phyloP scores from a whole-genome alignment of 1,284 basidiomycete species.

The Ceratobasidium sp. region DNA sequence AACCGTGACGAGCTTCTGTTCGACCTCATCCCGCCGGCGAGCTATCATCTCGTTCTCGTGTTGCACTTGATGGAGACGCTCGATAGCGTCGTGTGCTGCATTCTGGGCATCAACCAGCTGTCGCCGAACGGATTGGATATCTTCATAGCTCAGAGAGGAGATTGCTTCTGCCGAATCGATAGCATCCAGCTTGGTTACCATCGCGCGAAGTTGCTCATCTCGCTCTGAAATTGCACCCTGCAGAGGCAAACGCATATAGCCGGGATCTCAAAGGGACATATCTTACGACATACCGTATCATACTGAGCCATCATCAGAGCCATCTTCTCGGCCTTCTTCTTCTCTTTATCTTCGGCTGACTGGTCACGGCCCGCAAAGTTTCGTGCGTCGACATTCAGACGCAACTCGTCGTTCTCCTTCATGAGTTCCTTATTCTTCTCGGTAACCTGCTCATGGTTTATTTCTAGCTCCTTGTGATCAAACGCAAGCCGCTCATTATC shows the following conservation, averaged over 20 bases:
- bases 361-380: conserved; percentile 80
- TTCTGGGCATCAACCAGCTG: conserved; percentile 90
- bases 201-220: conserved; percentile 85
- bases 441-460: conserved; percentile 94
- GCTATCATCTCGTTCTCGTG: conserved; percentile 90
- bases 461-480: conserved; percentile 92
- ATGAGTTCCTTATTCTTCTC: conserved; percentile 92
- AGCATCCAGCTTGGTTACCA: conserved; percentile 80
- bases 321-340: conserved; percentile 99
- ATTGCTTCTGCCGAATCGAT: conserved; percentile 65
- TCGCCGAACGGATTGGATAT: conserved; percentile 78
- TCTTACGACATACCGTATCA: conserved; percentile 66
- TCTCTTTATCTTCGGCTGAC: conserved; percentile 93
- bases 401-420: conserved; percentile 88
- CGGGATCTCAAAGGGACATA: conserved; percentile 42
- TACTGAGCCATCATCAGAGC: conserved; percentile 99
- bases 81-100: conserved; percentile 84
- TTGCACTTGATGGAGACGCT: conserved; percentile 84
- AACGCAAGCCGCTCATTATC: conserved; percentile 92
- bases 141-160: conserved; percentile 71
- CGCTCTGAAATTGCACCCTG: conserved; percentile 88
- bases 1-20: conserved; percentile 77
- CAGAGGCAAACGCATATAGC: conserved; percentile 49
- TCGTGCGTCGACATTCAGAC: conserved; percentile 77
- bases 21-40: conserved; percentile 85